Percentiles rank a stretch among this genome's conserved stretches.
phyloP scores from a whole-genome alignment of 164 flowering plant species.

The Chloranthus sessilifolius region DNA sequence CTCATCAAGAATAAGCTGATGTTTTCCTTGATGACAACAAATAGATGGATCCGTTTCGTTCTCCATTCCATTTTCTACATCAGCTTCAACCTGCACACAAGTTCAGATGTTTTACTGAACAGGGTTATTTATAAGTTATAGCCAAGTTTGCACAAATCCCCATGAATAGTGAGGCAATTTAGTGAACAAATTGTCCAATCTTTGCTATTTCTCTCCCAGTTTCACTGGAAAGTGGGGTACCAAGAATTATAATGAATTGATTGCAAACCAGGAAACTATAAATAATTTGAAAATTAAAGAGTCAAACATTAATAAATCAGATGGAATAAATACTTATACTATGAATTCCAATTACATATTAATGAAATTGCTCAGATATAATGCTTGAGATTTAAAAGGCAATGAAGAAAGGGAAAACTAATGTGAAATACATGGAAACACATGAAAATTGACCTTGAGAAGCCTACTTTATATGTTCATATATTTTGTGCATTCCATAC shows the following conservation, averaged over 20 bases:
- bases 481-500: no score
- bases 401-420: no score
- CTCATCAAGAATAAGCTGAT: conserved; percentile 46
- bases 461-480: no score
- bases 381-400: no score
- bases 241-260: background rate
- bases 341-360: no score
- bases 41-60: conserved; percentile 13
- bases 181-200: background rate
- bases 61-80: conserved; percentile 8
- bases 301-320: no score
- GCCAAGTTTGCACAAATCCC: background rate
- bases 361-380: no score
- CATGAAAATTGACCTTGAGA: no score
- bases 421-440: no score
- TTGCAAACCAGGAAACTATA: background rate
- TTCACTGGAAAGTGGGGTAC: background rate
- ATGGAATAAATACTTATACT: no score
- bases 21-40: conserved; percentile 40
- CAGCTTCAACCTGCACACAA: conserved; percentile 30
- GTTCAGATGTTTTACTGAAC: background rate
- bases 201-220: background rate
- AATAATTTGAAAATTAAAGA: no score
- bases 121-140: background rate
- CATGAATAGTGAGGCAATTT: background rate